These are phyloP conservation scores for Teunomyces funiuensis DNA, from an alignment of 805 yeast species.

Conservation along the genomic window DNA sequence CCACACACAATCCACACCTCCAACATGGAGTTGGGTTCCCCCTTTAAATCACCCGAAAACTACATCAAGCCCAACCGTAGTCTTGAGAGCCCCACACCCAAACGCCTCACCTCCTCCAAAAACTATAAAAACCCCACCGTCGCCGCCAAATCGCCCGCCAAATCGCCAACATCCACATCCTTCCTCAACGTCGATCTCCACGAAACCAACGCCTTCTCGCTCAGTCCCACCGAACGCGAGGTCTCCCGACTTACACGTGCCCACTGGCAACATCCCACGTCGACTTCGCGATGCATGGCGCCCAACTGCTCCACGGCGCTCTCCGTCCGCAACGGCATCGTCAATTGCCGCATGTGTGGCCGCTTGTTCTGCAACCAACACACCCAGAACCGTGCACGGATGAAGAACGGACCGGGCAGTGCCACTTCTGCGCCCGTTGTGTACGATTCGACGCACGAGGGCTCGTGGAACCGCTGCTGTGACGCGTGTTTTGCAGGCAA, in stretches of 20 bases:
- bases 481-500: slow-evolving; percentile 53
- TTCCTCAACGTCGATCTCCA: neutral
- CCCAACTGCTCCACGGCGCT: slow-evolving; percentile 43
- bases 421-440: too few species aligned
- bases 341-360: slow-evolving; percentile 81
- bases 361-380: slow-evolving; percentile 65
- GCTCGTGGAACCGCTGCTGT: slow-evolving; percentile 76
- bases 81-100: slow-evolving; percentile 4
- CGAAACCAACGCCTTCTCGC: neutral
- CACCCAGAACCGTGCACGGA: slow-evolving; percentile 51
- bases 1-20: too few species aligned
- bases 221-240: slow-evolving; percentile 1
- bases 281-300: slow-evolving; percentile 38
- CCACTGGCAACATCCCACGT: slow-evolving; percentile 59
- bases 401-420: slow-evolving; percentile 48
- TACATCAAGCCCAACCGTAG: slow-evolving; percentile 2
- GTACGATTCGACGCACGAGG: slow-evolving; percentile 33
- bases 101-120: neutral
- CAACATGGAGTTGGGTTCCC: slow-evolving; percentile 24
- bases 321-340: slow-evolving; percentile 53
- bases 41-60: slow-evolving; percentile 20
- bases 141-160: slow-evolving; percentile 1
- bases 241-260: slow-evolving; percentile 35
- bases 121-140: neutral
- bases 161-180: slow-evolving; percentile 3